Evolutionary conservation across 1,139 yeast species (phyloP).

Genomic region (Pneumocystis wakefieldiae): DNA sequence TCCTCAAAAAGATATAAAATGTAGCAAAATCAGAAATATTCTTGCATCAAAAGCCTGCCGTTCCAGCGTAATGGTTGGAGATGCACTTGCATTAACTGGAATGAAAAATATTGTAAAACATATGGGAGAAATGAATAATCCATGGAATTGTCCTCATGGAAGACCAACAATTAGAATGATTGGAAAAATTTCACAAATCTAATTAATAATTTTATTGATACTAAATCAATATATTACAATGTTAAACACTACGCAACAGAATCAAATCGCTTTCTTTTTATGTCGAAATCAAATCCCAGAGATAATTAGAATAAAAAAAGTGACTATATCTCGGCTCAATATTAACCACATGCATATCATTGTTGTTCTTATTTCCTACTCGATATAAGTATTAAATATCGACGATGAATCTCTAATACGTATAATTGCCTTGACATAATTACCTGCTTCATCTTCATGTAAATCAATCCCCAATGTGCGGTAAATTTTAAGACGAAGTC

Average conservation of each 20-base stretch:
- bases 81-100: slow-evolving; percentile 37
- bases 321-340: slow-evolving; percentile 46
- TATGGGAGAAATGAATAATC: slow-evolving; percentile 62
- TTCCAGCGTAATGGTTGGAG: slow-evolving; percentile 87
- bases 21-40: slow-evolving; percentile 67
- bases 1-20: slow-evolving; percentile 33
- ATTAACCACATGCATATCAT: slow-evolving; percentile 37
- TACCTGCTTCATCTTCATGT: slow-evolving; percentile 22
- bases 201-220: neutral
- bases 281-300: slow-evolving; percentile 45
- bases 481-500: slow-evolving; percentile 22
- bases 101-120: slow-evolving; percentile 60
- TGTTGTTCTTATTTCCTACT: slow-evolving; percentile 20
- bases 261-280: neutral
- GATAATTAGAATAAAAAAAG: slow-evolving; percentile 49
- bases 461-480: slow-evolving; percentile 27
- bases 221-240: neutral
- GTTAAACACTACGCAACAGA: neutral
- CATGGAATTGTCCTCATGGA: slow-evolving; percentile 98
- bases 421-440: slow-evolving; percentile 35
- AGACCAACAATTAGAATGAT: slow-evolving; percentile 56
- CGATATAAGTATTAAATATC: neutral
- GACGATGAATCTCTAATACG: slow-evolving; percentile 27
- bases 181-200: neutral
- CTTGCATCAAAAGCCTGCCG: slow-evolving; percentile 94